These are phyloP conservation scores for Penicillium aurantiogriseum DNA, from an alignment of 2,329 filamentous ascomycete genomes.

Conservation along the genomic window DNA sequence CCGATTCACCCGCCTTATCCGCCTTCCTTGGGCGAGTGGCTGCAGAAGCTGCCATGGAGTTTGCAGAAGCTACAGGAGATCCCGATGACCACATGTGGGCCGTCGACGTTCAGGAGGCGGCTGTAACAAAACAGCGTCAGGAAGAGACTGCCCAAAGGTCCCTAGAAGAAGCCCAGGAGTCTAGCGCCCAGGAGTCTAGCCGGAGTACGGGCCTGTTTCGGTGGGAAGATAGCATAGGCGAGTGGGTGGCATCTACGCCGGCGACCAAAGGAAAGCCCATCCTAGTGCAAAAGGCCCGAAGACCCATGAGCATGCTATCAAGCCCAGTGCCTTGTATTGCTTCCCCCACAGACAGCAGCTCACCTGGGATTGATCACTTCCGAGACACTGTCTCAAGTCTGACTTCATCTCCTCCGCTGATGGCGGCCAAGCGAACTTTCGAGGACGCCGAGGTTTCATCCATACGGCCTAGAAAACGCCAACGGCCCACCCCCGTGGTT, in stretches of 20 bases:
- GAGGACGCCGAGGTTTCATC: conserved; percentile 15
- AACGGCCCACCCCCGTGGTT: conserved; percentile 19
- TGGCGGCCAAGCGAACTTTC: conserved; percentile 23
- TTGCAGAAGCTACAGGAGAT: conserved; percentile 40
- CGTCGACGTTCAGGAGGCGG: conserved; percentile 37
- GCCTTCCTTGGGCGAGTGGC: conserved; percentile 36
- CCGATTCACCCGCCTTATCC: conserved; percentile 23
- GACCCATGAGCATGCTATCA: conserved; percentile 2
- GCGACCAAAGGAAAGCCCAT: conserved; percentile 25
- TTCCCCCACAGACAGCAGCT: conserved; percentile 28
- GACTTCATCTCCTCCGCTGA: conserved; percentile 32
- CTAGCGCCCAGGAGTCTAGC: conserved; percentile 6
- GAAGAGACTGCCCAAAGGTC: conserved; percentile 11
- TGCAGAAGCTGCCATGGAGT: conserved; percentile 41
- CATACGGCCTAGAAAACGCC: conserved; percentile 25
- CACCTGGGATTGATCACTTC: conserved; percentile 20
- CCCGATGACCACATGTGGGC: conserved; percentile 42
- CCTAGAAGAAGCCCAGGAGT: conserved; percentile 14
- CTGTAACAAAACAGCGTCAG: conserved; percentile 21
- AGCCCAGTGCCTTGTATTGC: conserved; percentile 17
- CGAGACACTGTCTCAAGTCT: conserved; percentile 26
- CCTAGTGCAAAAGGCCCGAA: neutral
- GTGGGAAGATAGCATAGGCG: conserved; percentile 58
- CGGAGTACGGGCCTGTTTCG: conserved; percentile 38
- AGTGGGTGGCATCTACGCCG: conserved; percentile 56